Percentiles rank a stretch among this genome's conserved stretches.
phyloP scores from a whole-genome alignment of 2,329 filamentous ascomycete species.

The Corynespora cassiicola region DNA sequence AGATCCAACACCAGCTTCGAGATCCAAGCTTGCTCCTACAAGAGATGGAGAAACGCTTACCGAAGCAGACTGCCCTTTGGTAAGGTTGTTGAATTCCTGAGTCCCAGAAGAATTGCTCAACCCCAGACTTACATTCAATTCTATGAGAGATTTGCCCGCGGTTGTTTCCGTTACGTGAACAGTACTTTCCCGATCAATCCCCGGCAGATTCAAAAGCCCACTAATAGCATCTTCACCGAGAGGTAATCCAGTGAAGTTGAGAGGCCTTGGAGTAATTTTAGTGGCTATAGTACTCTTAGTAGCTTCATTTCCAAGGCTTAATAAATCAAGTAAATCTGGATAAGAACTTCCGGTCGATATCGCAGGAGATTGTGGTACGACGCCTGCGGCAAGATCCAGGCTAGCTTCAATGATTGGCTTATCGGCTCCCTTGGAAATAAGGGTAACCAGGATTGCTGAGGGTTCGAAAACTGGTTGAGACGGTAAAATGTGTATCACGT shows the following conservation, averaged over 20 bases:
- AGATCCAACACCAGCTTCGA: no score
- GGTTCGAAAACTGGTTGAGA: not conserved
- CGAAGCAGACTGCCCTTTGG: no score
- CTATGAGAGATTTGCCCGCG: no score
- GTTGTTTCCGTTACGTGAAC: no score
- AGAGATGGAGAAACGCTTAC: no score
- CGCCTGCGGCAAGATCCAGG: not conserved
- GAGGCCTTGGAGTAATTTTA: not conserved
- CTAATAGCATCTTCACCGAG: not conserved
- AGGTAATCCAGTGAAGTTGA: not conserved
- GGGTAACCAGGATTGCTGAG: not conserved
- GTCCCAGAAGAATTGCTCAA: no score
- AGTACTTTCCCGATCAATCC: no score
- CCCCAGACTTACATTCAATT: no score
- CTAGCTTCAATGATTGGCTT: not conserved
- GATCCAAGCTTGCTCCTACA: no score
- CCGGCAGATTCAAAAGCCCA: slow-evolving; percentile 1
- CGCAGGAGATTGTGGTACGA: not conserved
- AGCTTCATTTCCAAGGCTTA: slow-evolving; percentile 1
- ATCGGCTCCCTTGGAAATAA: not conserved
- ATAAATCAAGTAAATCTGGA: no score
- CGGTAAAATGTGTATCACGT: not conserved
- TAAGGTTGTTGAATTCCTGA: no score
- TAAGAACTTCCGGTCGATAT: not conserved
- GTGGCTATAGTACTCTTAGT: not conserved